Base-by-base conservation (phyloP, 2,329 filamentous ascomycete species). In the Fragosphaeria purpurea region DNA sequence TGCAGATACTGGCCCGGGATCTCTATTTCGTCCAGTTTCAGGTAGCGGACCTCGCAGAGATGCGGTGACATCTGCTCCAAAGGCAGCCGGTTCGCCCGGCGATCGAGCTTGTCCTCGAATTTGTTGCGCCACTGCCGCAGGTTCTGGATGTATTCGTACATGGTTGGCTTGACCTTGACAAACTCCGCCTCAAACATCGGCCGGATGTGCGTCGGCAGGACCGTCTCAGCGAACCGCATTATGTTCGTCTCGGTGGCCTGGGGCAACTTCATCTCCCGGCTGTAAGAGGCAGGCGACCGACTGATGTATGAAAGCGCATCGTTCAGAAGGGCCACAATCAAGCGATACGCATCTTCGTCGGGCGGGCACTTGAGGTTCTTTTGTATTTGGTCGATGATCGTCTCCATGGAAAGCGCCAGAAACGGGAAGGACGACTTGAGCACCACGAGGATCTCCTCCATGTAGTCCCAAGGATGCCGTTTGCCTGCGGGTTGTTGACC, bases 341-440 rank as follows among this genome's bases (percentile, higher is more conserved):
- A 76, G 46, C 93, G 80, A 67, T 97, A 97, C 2, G 93, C 94
- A 70, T 99, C 93, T 65, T 99, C 93, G 61, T 99, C 93, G 0
- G 91, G 91, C 11, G 91, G 91, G 61, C 93, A 97, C 70, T 98
- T 98, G 79, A 98, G 98, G 68, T 97, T 86, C 74, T 97, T 97
- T 66, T 93, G 86, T 53, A 98, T 95, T 68, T 97, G 91, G 63
- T 98, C 93, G 34, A 97, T 90, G 89, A 97, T 98, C 0, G 91
- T 95, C 70, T 99, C 93, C 93, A 99, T 97, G 0, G 91, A 96
- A 42, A 97, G 73, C 8, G 94, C 93, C 59, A 99, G 78, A 13
- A 99, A 76, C 31, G 93, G 93, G 74, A 97, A 98, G 0, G 91
- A 90, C 6, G 93, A 97, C 74, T 98, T 97, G 49, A 98, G 81